phyloP scores from a whole-genome alignment of 1,284 basidiomycete species.

The Phellinidium pouzarii region DNA sequence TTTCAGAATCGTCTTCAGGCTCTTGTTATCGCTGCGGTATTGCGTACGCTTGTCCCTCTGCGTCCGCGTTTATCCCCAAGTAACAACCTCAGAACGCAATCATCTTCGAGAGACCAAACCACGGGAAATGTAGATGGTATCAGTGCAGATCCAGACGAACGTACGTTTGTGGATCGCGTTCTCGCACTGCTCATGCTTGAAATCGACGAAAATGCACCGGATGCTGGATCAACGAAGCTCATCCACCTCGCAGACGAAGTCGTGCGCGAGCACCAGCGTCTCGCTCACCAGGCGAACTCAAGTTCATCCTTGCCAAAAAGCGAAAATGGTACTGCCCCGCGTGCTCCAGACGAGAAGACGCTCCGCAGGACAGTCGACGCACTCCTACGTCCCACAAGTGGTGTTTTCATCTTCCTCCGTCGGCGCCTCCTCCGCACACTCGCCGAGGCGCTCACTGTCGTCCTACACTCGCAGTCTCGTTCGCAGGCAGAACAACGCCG shows the following conservation, averaged over 20 bases:
- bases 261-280: constrained; percentile 34
- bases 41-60: constrained; percentile 47
- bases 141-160: neutral
- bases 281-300: constrained; percentile 27
- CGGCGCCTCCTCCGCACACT: constrained; percentile 42
- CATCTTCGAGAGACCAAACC: neutral
- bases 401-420: constrained; percentile 58
- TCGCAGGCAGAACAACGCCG: neutral
- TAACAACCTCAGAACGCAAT: neutral
- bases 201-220: constrained; percentile 37
- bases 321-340: too few relatives aligned
- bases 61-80: constrained; percentile 23
- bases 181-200: constrained; percentile 59
- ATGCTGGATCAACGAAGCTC: constrained; percentile 41
- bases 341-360: neutral
- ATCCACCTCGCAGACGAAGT: constrained; percentile 67
- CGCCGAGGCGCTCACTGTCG: constrained; percentile 28
- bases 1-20: constrained; percentile 68
- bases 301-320: neutral
- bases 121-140: constrained; percentile 21
- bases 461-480: neutral
- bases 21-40: constrained; percentile 54
- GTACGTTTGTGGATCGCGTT: constrained; percentile 45
- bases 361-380: constrained; percentile 1
- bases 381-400: constrained; percentile 52